Evolutionary conservation across 1,139 yeast species (phyloP).

Genomic region (Wickerhamiella infanticola): DNA sequence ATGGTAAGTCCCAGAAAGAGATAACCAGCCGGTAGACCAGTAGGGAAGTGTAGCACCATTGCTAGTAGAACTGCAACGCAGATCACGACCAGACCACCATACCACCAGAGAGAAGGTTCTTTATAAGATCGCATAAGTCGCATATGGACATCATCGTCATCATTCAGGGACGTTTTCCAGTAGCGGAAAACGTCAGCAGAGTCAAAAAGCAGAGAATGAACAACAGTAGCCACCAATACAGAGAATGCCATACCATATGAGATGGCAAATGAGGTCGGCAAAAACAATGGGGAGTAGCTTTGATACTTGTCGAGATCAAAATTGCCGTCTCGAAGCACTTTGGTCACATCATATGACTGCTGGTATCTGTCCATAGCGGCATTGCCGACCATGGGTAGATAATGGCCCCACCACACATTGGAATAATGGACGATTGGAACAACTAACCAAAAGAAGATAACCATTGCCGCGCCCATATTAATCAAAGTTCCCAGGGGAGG

Average conservation of each 20-base stretch:
- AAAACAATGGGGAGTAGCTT: constrained; percentile 42
- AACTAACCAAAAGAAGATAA: constrained; percentile 32
- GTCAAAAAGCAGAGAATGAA: constrained; percentile 41
- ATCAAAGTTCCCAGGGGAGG: constrained; percentile 48
- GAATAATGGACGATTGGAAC: constrained; percentile 36
- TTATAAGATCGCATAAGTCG: constrained; percentile 44
- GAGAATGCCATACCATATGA: constrained; percentile 53
- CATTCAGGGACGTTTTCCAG: constrained; percentile 30
- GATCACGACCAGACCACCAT: constrained; percentile 30
- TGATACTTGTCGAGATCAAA: constrained; percentile 36
- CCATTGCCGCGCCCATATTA: constrained; percentile 34
- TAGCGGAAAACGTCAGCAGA: constrained; percentile 36
- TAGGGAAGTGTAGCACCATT: constrained; percentile 32
- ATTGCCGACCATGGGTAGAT: constrained; percentile 34
- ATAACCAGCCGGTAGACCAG: constrained; percentile 34
- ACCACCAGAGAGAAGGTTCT: constrained; percentile 61
- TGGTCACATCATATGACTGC: constrained; percentile 28
- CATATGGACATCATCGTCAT: constrained; percentile 44
- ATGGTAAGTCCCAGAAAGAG: constrained; percentile 20
- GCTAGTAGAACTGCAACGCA: constrained; percentile 37
- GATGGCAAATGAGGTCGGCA: constrained; percentile 48
- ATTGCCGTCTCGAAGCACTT: constrained; percentile 32
- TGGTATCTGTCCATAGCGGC: constrained; percentile 33
- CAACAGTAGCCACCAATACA: constrained; percentile 40
- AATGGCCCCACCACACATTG: constrained; percentile 37